Conservation (phyloP, 495 filamentous ascomycete species). For the Aspergillus nidulans region DNA sequence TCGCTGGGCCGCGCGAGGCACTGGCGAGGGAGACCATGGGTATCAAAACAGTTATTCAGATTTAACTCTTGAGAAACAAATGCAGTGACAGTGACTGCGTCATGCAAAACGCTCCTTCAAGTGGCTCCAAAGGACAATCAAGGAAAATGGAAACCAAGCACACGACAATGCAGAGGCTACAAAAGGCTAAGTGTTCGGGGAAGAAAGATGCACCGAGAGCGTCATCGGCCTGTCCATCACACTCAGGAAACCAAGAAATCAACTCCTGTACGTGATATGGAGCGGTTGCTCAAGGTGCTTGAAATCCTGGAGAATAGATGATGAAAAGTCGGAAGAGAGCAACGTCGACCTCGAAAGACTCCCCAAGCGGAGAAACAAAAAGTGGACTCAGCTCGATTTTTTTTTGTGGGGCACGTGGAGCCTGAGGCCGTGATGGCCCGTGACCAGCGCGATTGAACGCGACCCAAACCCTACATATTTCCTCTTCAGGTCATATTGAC, state of each 20-base stretch:
- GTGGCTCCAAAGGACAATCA: not conserved
- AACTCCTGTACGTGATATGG: not conserved
- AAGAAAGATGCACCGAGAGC: not conserved
- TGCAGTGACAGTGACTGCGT: slow-evolving; percentile 11
- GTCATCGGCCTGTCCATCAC: slow-evolving; percentile 14
- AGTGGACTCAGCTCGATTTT: slow-evolving; percentile 13
- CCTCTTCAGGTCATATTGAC: slow-evolving; percentile 10
- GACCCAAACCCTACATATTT: slow-evolving; percentile 7
- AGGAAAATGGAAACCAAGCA: slow-evolving; percentile 13
- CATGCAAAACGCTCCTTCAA: slow-evolving; percentile 21
- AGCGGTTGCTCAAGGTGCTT: not conserved
- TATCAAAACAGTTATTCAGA: slow-evolving; percentile 2
- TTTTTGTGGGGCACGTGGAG: slow-evolving; percentile 23
- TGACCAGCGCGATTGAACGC: slow-evolving; percentile 19
- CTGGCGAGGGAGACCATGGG: slow-evolving; percentile 45
- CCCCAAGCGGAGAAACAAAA: slow-evolving; percentile 14
- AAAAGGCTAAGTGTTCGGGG: slow-evolving; percentile 5
- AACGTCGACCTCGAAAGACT: not conserved
- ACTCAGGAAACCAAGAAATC: not conserved
- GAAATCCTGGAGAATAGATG: not conserved
- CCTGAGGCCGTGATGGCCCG: slow-evolving; percentile 19
- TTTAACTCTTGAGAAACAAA: slow-evolving; percentile 9
- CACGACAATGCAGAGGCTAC: slow-evolving; percentile 21
- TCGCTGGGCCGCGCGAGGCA: slow-evolving; percentile 29
- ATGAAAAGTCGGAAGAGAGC: not conserved